Evolutionary conservation across 306 rosid species (phyloP), one percentile per base, ranked within the genome.

Genomic region (Trifolium dubium): DNA sequence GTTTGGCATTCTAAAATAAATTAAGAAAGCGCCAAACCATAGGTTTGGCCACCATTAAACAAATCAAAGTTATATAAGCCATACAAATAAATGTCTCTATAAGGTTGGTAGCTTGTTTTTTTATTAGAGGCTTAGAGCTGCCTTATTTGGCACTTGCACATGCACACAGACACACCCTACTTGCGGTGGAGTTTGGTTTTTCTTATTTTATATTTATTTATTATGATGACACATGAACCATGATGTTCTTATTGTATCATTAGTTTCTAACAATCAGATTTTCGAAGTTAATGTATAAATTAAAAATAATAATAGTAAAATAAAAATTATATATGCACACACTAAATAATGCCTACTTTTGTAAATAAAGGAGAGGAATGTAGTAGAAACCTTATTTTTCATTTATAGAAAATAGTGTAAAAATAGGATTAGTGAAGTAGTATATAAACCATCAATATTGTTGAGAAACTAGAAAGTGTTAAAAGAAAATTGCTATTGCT

Each of bases 111-210:
- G 37, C 10, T 35, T 4, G 67, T 23, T 23, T 23, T 23, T 12
- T n/a, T 49, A 28, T 62, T 64, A 64, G 10, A 14, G 70, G 69
- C 35, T 64, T 59, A 28, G 9, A 47, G 51, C 35, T 67, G 41
- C 47, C 54, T 63, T 62, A 3, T 62, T 65, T 39, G 64, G 29
- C 64, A 23, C 19, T 13, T 61, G 35, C 32, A 14, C 58, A 6
- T 51, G 4, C 58, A 37, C 40, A 72, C 29, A 6, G 17, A 2
- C 58, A 15, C 40, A 72, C 69, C 4, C 6, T 50, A 19, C 41
- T 28, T 53, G 19, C 67, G 62, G 62, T 55, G 62, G 32, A 23
- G 61, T 54, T 54, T 54, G 34, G 61, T 10, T 5, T n/a, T 23
- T 55, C n/a, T 23, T 50, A 50, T 51, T 17, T 51, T 8, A 7